Base-by-base conservation (phyloP, 352 stramenopile species). In the Nothophytophthora sp. region DNA sequence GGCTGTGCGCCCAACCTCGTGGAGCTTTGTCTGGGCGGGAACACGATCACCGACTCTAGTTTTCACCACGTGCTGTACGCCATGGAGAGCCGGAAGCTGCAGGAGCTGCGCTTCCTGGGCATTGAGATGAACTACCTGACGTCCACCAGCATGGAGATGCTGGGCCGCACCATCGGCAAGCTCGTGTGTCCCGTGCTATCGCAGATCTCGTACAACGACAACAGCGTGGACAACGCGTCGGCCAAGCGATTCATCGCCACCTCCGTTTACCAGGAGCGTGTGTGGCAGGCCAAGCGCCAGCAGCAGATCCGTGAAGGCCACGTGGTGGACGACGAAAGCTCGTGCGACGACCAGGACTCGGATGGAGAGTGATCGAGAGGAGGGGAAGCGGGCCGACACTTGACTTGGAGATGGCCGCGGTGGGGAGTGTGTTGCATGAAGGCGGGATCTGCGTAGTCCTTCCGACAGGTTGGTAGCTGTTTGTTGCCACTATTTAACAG, bases 171-270 rank as follows among this genome's bases (percentile, higher is more conserved):
- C 19, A 87, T 94, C 12, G 84, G 84, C 35, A 91, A 90, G 50
- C 60, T 92, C 28, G 79, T 90, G 15, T 92, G 81, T 19, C 84
- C 84, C 3, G n/a, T 61, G 47, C 72, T 94, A 9, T 76, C 79
- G n/a, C 84, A 94, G 63, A 92, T 94, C 51, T 94, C 84, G 47
- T 94, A 92, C 64, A 91, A 79, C 25, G 79, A 92, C 60, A 94
- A 94, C 46, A 89, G 75, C 30, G 81, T 94, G 22, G 68, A 85
- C 35, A 89, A 94, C 35, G 59, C 60, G 23, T 67, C 81, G 1
- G 84, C 84, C 13, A 94, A 92, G 78, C 74, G 76, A 5, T 57
- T 86, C 24, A 89, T 94, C 32, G 76, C 77, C 11, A 88, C 77
- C 24, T 64, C 77, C 4, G 78, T 94, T 19, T 90, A 92, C 44